Percentiles rank a stretch among this genome's conserved stretches.
Conservation (phyloP, 2,329 filamentous ascomycete genomes). For the Ascochyta rabiei region DNA sequence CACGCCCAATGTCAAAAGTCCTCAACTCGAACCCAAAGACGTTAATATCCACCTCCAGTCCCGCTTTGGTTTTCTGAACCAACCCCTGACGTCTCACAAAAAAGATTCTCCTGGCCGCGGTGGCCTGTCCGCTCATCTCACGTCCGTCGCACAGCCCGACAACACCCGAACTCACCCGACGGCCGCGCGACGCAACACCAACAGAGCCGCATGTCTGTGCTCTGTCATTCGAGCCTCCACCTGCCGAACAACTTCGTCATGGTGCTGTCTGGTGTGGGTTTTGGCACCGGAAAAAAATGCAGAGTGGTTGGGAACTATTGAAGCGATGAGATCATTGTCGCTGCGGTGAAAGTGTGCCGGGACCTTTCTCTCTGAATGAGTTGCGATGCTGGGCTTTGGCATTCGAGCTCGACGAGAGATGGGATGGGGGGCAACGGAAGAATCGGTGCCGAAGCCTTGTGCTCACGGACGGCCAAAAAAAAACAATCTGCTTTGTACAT, state of each 20-base stretch:
- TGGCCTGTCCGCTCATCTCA: slow-evolving; percentile 8
- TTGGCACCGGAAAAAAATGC: slow-evolving; percentile 2
- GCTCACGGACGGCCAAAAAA: too few relatives aligned
- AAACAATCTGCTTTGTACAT: too few relatives aligned
- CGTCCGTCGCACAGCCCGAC: slow-evolving; percentile 5
- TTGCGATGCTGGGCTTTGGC: not conserved
- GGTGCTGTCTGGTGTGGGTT: not conserved
- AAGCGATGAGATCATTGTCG: not conserved
- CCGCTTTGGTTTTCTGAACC: not conserved
- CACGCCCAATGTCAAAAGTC: not conserved
- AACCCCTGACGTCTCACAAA: slow-evolving; percentile 1
- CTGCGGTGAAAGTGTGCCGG: not conserved
- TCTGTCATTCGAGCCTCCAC: slow-evolving; percentile 3
- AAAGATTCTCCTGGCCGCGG: slow-evolving; percentile 3
- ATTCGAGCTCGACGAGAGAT: too few relatives aligned
- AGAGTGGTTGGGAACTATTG: not conserved
- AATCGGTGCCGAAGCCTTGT: too few relatives aligned
- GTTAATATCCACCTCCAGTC: not conserved
- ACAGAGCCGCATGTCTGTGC: slow-evolving; percentile 17
- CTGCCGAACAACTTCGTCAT: slow-evolving; percentile 11
- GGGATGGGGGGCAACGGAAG: too few relatives aligned
- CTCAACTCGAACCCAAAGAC: not conserved
- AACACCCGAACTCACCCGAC: slow-evolving; percentile 13
- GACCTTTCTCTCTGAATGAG: too few relatives aligned
- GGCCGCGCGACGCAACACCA: slow-evolving; percentile 17